A percentile compares a stretch with the other conserved stretches of the same genome.
These are phyloP conservation scores for Eucalyptus tenuipes DNA, from an alignment of 345 rosid species.

Conservation along the genomic window DNA sequence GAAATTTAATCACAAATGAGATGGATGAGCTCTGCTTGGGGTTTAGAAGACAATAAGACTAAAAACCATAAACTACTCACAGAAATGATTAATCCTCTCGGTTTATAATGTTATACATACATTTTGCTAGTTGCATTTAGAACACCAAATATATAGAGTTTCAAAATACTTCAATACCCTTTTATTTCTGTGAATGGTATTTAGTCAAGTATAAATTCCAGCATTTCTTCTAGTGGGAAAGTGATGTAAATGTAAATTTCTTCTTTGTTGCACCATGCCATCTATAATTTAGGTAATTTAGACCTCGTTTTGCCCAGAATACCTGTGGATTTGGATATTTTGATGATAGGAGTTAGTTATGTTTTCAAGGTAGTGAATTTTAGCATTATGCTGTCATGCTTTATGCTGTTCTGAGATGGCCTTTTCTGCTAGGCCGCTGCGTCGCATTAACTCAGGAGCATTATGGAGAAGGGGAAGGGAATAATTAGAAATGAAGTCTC, in stretches of 20 bases:
- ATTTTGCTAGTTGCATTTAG: not conserved
- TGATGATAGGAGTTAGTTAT: too few relatives aligned
- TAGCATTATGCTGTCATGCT: too few relatives aligned
- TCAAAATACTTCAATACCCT: not conserved
- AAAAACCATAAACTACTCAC: not conserved
- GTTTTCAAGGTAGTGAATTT: too few relatives aligned
- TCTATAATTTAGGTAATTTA: too few relatives aligned
- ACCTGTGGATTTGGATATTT: too few relatives aligned
- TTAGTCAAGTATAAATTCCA: not conserved
- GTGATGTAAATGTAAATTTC: not conserved
- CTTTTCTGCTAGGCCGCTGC: too few relatives aligned
- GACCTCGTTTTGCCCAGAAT: too few relatives aligned
- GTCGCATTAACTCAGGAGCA: too few relatives aligned
- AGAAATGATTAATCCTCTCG: not conserved
- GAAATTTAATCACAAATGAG: not conserved
- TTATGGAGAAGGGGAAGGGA: too few relatives aligned
- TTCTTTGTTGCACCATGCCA: not conserved
- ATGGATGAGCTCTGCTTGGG: not conserved
- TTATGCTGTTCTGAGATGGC: too few relatives aligned
- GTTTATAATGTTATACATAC: too few relatives aligned
- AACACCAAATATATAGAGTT: not conserved
- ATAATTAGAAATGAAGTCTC: too few relatives aligned
- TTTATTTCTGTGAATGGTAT: not conserved
- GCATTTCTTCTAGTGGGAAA: not conserved
- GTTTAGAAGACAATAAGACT: not conserved